These are phyloP conservation scores for Fagopyrum esculentum DNA, from an alignment of 148 eudicot genomes.

Conservation along the genomic window DNA sequence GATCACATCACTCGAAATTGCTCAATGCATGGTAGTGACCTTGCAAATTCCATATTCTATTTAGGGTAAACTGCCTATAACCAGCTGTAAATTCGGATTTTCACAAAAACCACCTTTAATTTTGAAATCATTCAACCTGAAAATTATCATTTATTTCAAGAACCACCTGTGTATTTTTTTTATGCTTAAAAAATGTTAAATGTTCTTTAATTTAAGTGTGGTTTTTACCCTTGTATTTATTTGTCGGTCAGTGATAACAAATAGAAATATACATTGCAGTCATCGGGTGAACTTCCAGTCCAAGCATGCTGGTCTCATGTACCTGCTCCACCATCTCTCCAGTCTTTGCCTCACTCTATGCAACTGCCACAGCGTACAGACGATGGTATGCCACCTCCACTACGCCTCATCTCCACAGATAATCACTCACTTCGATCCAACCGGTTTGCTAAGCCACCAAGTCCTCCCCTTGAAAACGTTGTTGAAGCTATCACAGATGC, in stretches of 20 bases:
- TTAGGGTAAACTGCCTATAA: background rate
- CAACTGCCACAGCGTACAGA: conserved; percentile 56
- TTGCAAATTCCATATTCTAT: conserved; percentile 6
- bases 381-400: conserved; percentile 40
- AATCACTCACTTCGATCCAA: conserved; percentile 40
- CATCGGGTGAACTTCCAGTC: conserved; percentile 57
- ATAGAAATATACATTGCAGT: conserved; percentile 29
- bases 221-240: background rate
- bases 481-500: conserved; percentile 28
- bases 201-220: no score
- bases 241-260: conserved; percentile 4
- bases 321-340: conserved; percentile 44
- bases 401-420: conserved; percentile 31
- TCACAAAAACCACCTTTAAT: no score
- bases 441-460: conserved; percentile 45
- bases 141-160: no score
- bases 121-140: no score
- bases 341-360: conserved; percentile 44
- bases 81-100: no score
- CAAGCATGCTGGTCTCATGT: conserved; percentile 80
- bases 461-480: conserved; percentile 30
- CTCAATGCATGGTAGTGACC: no score
- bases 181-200: no score
- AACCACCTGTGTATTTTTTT: no score
- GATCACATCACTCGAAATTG: no score